Evolutionary conservation across 192 early-diverging fungal genomes (phyloP).

Genomic region (Linderina pennispora): DNA sequence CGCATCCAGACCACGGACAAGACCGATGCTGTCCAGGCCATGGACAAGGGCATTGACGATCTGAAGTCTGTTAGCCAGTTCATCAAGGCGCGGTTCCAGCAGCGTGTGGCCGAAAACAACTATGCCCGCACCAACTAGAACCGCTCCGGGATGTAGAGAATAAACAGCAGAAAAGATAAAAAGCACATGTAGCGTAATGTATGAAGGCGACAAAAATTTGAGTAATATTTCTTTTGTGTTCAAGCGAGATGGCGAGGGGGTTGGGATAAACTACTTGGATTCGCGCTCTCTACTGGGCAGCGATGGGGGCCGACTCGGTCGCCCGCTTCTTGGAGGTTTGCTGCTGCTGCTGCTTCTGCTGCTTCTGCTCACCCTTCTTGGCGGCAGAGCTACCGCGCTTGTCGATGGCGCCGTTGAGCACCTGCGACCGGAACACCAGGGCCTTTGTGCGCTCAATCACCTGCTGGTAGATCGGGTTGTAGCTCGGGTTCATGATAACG

Average conservation of each 20-base stretch:
- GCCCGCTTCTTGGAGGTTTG: slow-evolving; percentile 16
- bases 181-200: no score
- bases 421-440: slow-evolving; percentile 84
- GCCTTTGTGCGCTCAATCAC: slow-evolving; percentile 93
- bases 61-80: slow-evolving; percentile 65
- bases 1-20: slow-evolving; percentile 83
- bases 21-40: slow-evolving; percentile 77
- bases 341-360: slow-evolving; percentile 18
- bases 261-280: no score
- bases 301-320: slow-evolving; percentile 16
- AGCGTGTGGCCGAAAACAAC: slow-evolving; percentile 52
- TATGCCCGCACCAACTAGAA: slow-evolving; percentile 39
- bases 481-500: slow-evolving; percentile 86
- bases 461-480: slow-evolving; percentile 87
- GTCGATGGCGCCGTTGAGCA: slow-evolving; percentile 82
- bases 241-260: no score
- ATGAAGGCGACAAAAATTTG: no score
- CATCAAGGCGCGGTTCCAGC: slow-evolving; percentile 56
- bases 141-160: no score
- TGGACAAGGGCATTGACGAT: slow-evolving; percentile 85
- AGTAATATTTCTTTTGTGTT: no score
- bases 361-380: slow-evolving; percentile 36
- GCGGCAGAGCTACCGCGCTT: slow-evolving; percentile 55
- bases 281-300: slow-evolving; percentile 25
- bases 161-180: no score